phyloP scores from a whole-genome alignment of 2,329 filamentous ascomycete species.

The Arthrobotrys iridis region DNA sequence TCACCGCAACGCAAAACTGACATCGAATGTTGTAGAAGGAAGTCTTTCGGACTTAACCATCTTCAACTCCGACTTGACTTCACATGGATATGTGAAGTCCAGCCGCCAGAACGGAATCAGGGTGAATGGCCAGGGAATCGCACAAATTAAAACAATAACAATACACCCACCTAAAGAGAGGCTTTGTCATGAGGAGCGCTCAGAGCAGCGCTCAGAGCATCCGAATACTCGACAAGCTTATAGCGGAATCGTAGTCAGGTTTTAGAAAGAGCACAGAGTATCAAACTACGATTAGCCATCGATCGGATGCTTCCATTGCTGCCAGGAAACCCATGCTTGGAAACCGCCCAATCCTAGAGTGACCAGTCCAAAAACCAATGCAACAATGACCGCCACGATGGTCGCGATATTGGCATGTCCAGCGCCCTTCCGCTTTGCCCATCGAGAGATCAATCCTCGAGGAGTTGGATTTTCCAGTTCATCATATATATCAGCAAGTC shows the following conservation, averaged over 20 bases:
- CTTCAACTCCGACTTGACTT: constrained; percentile 29
- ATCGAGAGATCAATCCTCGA: constrained; percentile 43
- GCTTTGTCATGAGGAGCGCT: too few species aligned
- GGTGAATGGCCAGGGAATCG: neutral
- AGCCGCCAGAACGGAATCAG: neutral
- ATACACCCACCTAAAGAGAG: too few species aligned
- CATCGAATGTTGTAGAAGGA: constrained; percentile 40
- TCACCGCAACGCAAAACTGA: constrained; percentile 31
- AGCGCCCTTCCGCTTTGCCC: constrained; percentile 33
- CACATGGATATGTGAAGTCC: neutral
- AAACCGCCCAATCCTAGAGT: constrained; percentile 38
- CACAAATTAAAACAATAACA: too few species aligned
- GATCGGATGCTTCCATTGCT: constrained; percentile 44
- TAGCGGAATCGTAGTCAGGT: too few species aligned
- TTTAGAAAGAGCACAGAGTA: neutral
- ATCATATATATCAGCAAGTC: constrained; percentile 45
- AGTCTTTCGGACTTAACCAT: constrained; percentile 20
- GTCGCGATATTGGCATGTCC: constrained; percentile 45
- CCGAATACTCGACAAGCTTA: too few species aligned
- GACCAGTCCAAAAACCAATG: constrained; percentile 34
- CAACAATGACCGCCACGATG: constrained; percentile 12
- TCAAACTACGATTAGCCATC: neutral
- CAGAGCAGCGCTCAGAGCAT: too few species aligned
- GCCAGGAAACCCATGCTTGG: constrained; percentile 40
- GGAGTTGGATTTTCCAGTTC: constrained; percentile 48